Base-by-base conservation (phyloP, 2,329 filamentous ascomycete species). In the Elsinoe necatrix region DNA sequence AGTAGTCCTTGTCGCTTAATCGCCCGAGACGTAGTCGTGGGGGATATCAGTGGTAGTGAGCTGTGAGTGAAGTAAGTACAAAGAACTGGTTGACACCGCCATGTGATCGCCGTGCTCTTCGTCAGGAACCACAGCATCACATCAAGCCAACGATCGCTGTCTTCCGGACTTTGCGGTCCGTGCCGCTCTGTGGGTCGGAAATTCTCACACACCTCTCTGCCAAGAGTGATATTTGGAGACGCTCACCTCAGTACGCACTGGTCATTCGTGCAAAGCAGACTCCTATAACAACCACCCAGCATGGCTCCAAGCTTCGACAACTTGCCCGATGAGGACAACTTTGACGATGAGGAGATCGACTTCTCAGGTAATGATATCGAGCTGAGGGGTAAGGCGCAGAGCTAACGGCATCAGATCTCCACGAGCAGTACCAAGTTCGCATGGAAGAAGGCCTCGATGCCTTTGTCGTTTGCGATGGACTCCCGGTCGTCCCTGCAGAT, bases 261-360 rank as follows among this genome's bases (percentile, higher is more conserved):
- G 9, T 27, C 27, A 18, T 34, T 21, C 3, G 4, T 18, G 1
- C n/a, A 14, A 14, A 27, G 20, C 18, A 31, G 27, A 27, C n/a
- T 16, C 47, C 11, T 16, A 51, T 5, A 29, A 51, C 27, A 51
- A 34, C 25, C 47, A 45, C 54, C 59, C 63, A 90, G 73, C 76
- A 96, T 96, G 91, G 89, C 92, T 74, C 86, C 87, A 65, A 90
- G 89, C 71, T 97, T 95, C 75, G 89, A 95, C 70, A 87, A 90
- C 68, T 80, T 97, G 70, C 86, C 87, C 55, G 69, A 75, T 73
- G 90, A 95, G 73, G 89, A 93, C 68, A 85, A 93, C 71, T 89
- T 92, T 67, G 91, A 95, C 71, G 86, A 93, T 75, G 86, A 91
- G 69, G 90, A 96, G 71, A 86, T 97, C 73, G 92, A 97, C 72